Percentiles rank a stretch among this genome's conserved stretches.
Evolutionary conservation across 345 rosid species (phyloP).

Genomic region (Melaleuca alternifolia): DNA sequence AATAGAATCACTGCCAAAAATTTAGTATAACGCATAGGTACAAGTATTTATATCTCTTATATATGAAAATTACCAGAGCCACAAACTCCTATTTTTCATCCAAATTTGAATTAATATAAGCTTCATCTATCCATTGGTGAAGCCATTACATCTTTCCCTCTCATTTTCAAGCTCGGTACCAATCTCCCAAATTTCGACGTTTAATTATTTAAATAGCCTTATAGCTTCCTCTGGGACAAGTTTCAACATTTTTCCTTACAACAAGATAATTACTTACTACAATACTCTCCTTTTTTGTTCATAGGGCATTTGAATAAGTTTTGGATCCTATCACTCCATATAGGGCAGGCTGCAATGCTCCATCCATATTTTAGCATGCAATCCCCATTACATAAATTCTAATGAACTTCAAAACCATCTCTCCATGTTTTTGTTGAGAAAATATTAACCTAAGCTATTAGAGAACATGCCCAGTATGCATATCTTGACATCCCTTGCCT

Average conservation of each 20-base stretch:
- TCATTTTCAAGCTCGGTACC: not conserved
- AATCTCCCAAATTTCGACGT: not conserved
- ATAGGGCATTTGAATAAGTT: too few species aligned
- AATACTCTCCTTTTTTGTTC: too few species aligned
- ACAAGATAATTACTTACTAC: too few species aligned
- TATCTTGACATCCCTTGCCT: not conserved
- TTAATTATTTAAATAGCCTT: not conserved
- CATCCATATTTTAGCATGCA: too few species aligned
- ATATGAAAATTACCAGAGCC: not conserved
- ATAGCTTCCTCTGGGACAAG: not conserved
- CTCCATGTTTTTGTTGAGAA: not conserved
- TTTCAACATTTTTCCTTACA: not conserved
- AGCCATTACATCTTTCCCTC: not conserved
- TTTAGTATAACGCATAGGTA: not conserved
- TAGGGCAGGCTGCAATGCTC: too few species aligned
- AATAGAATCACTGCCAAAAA: not conserved
- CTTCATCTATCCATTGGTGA: not conserved
- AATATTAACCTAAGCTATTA: not conserved
- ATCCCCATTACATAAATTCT: too few species aligned
- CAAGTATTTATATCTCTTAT: not conserved
- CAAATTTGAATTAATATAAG: not conserved
- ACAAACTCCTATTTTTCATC: not conserved
- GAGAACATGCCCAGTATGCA: not conserved
- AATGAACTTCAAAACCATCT: too few species aligned
- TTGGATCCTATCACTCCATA: too few species aligned